phyloP scores from a whole-genome alignment of 768 basidiomycete species.

The Atractiella rhizophila region DNA sequence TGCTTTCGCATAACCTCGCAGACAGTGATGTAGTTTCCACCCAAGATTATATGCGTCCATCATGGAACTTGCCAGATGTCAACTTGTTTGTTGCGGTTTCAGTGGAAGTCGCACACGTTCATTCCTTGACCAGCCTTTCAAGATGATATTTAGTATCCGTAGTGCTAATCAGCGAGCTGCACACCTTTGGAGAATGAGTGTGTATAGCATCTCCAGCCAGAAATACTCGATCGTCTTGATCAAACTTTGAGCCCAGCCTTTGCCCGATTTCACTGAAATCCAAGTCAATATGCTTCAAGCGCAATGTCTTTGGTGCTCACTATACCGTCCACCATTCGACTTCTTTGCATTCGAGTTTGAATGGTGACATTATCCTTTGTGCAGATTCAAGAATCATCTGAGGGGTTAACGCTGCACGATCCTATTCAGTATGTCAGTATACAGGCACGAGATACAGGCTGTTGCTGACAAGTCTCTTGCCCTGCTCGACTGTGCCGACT shows the following conservation, averaged over 20 bases:
- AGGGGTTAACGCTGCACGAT: slow-evolving; percentile 6
- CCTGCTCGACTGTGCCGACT: too few species aligned
- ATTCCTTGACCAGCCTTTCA: slow-evolving; percentile 12
- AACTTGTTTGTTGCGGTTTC: too few species aligned
- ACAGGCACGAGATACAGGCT: too few species aligned
- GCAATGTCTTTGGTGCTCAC: neutral
- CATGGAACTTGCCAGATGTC: slow-evolving; percentile 28
- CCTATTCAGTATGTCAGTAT: too few species aligned
- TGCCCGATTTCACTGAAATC: slow-evolving; percentile 16
- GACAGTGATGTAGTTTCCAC: slow-evolving; percentile 37
- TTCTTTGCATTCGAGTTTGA: slow-evolving; percentile 8
- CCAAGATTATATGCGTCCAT: slow-evolving; percentile 48
- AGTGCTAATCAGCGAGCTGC: neutral
- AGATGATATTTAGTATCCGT: neutral
- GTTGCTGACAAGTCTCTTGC: too few species aligned
- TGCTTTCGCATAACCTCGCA: slow-evolving; percentile 31
- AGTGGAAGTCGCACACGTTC: too few species aligned
- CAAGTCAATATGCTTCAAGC: too few species aligned
- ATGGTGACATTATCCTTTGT: slow-evolving; percentile 8
- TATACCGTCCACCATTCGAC: slow-evolving; percentile 14
- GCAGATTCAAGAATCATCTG: slow-evolving; percentile 10
- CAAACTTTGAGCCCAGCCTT: slow-evolving; percentile 1
- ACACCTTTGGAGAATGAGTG: neutral
- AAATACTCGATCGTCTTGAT: slow-evolving; percentile 9
- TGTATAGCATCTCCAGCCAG: slow-evolving; percentile 13